Conservation (phyloP, 1,284 basidiomycete genomes). For the Vanrija sp. region DNA sequence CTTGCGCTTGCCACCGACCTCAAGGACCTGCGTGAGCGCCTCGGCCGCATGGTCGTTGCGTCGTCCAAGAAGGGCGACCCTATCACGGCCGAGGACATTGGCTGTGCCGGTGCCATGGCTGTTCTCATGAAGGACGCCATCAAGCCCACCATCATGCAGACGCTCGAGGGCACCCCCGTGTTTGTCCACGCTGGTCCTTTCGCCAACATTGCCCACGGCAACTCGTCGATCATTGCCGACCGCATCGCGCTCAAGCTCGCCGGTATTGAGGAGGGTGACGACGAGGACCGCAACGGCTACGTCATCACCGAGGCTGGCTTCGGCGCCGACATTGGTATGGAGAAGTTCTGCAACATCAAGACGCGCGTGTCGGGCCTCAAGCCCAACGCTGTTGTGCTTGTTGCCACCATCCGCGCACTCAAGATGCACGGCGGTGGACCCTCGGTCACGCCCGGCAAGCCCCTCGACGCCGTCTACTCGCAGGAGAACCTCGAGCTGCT, state of each 20-base stretch:
- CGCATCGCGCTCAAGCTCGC: constrained; percentile 94
- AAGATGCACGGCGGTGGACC: constrained; percentile 99
- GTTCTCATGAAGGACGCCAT: constrained; percentile 99
- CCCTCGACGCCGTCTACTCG: constrained; percentile 87
- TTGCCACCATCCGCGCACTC: constrained; percentile 93
- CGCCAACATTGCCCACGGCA: constrained; percentile 98
- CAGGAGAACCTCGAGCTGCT: constrained; percentile 89
- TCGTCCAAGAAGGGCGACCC: constrained; percentile 86
- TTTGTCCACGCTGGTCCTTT: constrained; percentile 99
- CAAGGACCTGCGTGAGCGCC: constrained; percentile 72
- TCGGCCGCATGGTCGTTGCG: constrained; percentile 84
- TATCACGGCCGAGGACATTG: constrained; percentile 94
- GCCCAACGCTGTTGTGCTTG: constrained; percentile 91
- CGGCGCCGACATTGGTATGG: constrained; percentile 98
- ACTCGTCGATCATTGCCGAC: constrained; percentile 97
- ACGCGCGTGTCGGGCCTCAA: constrained; percentile 88
- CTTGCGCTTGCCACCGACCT: constrained; percentile 84
- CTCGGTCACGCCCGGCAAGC: constrained; percentile 93
- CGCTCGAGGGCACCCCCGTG: constrained; percentile 95
- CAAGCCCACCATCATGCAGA: constrained; percentile 99
- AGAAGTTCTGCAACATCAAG: constrained; percentile 99
- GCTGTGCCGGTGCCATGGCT: constrained; percentile 90
- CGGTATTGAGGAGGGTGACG: constrained; percentile 89
- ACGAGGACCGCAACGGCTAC: constrained; percentile 75
- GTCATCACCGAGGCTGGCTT: constrained; percentile 98